Evolutionary conservation across 2,329 filamentous ascomycete species (phyloP).

Genomic region (Eutypa lata): DNA sequence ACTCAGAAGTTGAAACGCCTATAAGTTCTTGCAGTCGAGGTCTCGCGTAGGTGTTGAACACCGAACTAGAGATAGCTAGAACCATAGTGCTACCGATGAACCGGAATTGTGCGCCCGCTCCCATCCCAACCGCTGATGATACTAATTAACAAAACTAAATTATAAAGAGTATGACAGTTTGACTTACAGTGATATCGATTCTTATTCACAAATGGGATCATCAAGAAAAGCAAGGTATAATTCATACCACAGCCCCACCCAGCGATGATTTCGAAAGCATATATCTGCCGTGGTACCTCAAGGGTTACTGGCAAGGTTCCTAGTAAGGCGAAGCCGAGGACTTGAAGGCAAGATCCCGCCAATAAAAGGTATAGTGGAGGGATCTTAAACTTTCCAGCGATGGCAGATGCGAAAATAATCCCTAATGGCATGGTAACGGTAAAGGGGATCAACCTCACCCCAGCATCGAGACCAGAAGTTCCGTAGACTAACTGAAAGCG

Average conservation of each 20-base stretch:
- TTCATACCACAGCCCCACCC: constrained; percentile 14
- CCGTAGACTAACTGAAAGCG: constrained; percentile 17
- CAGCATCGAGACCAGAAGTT: constrained; percentile 12
- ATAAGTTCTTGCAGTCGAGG: constrained; percentile 5
- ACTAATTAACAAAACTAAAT: too few relatives aligned
- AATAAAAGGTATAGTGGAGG: constrained; percentile 11
- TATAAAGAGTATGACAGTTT: too few relatives aligned
- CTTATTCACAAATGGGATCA: constrained; percentile 8
- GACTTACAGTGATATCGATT: constrained; percentile 14
- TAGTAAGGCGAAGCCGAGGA: constrained; percentile 13
- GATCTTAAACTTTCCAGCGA: constrained; percentile 11
- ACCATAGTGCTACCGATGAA: constrained; percentile 17
- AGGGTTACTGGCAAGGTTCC: constrained; percentile 3
- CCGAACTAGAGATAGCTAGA: constrained; percentile 14
- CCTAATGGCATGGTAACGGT: constrained; percentile 8
- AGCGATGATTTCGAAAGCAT: constrained; percentile 12
- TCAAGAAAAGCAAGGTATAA: constrained; percentile 8
- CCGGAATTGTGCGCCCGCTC: constrained; percentile 14
- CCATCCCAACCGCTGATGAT: constrained; percentile 19
- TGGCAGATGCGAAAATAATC: not conserved
- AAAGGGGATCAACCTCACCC: constrained; percentile 16
- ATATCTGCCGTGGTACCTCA: constrained; percentile 5
- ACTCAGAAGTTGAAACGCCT: constrained; percentile 3
- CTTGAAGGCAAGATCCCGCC: constrained; percentile 6
- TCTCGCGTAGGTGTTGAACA: constrained; percentile 13